phyloP scores from a whole-genome alignment of 2,329 filamentous ascomycete genomes.

The Colletotrichum ledebouriae region DNA sequence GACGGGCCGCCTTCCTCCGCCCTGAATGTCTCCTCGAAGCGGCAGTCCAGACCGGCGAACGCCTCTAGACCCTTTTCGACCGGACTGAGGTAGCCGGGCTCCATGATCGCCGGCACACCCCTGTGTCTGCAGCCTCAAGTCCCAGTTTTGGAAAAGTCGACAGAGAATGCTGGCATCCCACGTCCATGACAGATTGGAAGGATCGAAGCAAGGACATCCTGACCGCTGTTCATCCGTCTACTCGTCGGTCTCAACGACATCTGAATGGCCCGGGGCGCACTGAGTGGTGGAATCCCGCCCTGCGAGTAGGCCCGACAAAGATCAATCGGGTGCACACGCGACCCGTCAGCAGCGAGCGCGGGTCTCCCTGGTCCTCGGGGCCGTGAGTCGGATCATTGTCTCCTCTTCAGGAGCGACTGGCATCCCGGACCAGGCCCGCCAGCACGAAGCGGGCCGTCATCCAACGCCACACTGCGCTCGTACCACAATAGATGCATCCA shows the following conservation, averaged over 20 bases:
- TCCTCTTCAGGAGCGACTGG: neutral
- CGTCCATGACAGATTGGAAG: too few species aligned
- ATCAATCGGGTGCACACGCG: constrained; percentile 15
- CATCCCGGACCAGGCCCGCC: neutral
- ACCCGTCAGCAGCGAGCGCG: constrained; percentile 33
- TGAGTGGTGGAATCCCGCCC: constrained; percentile 23
- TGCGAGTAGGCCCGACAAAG: constrained; percentile 5
- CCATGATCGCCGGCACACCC: constrained; percentile 15
- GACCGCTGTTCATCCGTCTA: neutral
- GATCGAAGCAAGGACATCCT: too few species aligned
- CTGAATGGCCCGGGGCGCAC: constrained; percentile 3
- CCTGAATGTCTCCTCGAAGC: constrained; percentile 34
- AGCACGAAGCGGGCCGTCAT: constrained; percentile 31
- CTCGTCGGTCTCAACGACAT: neutral
- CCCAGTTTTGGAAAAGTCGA: too few species aligned
- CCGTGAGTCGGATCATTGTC: constrained; percentile 19
- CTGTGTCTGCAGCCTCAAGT: neutral
- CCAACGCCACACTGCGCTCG: constrained; percentile 28
- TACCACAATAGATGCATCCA: too few species aligned
- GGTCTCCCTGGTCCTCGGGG: constrained; percentile 18
- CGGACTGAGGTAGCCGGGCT: constrained; percentile 8
- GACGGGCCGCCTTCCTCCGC: constrained; percentile 45
- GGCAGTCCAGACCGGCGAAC: constrained; percentile 19
- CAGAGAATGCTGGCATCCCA: too few species aligned
- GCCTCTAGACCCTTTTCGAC: constrained; percentile 12